Percentiles rank a stretch among this genome's conserved stretches.
Evolutionary conservation across 1,284 basidiomycete genomes (phyloP).

Genomic region (Ceratobasidium sp.): DNA sequence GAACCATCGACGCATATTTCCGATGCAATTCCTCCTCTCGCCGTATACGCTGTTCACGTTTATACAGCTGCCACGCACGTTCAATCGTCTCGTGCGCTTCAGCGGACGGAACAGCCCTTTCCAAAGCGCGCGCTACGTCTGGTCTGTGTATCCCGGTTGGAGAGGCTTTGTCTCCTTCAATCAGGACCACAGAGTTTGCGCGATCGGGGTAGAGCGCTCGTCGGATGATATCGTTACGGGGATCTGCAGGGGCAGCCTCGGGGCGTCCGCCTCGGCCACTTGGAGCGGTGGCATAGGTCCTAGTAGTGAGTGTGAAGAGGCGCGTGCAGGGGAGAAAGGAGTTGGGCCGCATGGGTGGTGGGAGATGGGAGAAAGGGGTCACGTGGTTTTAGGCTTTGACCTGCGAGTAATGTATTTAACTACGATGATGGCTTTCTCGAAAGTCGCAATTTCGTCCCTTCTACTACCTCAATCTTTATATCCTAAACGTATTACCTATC

Average conservation of each 20-base stretch:
- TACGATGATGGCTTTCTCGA: too few relatives aligned
- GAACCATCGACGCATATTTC: slow-evolving; percentile 82
- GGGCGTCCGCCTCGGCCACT: slow-evolving; percentile 11
- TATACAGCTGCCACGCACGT: slow-evolving; percentile 89
- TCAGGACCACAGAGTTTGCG: slow-evolving; percentile 61
- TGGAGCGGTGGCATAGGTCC: slow-evolving; percentile 37
- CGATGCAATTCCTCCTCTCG: slow-evolving; percentile 74
- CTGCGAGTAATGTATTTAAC: too few relatives aligned
- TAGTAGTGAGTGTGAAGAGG: not conserved
- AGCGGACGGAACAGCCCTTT: slow-evolving; percentile 80
- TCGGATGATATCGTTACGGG: slow-evolving; percentile 79
- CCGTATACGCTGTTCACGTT: slow-evolving; percentile 78
- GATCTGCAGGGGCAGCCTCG: slow-evolving; percentile 61
- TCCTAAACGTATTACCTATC: too few relatives aligned
- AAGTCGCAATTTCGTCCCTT: too few relatives aligned
- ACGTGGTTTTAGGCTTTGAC: too few relatives aligned
- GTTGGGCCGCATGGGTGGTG: slow-evolving; percentile 13
- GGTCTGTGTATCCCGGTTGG: slow-evolving; percentile 87
- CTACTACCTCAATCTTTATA: too few relatives aligned
- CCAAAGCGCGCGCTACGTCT: slow-evolving; percentile 77
- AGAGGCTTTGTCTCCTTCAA: slow-evolving; percentile 63
- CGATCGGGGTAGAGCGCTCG: slow-evolving; percentile 84
- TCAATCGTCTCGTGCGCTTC: slow-evolving; percentile 96
- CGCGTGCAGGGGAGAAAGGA: not conserved
- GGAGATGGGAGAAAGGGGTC: slow-evolving; percentile 1